Base-by-base conservation (phyloP, 345 rosid species). In the Durio zibethinus region DNA sequence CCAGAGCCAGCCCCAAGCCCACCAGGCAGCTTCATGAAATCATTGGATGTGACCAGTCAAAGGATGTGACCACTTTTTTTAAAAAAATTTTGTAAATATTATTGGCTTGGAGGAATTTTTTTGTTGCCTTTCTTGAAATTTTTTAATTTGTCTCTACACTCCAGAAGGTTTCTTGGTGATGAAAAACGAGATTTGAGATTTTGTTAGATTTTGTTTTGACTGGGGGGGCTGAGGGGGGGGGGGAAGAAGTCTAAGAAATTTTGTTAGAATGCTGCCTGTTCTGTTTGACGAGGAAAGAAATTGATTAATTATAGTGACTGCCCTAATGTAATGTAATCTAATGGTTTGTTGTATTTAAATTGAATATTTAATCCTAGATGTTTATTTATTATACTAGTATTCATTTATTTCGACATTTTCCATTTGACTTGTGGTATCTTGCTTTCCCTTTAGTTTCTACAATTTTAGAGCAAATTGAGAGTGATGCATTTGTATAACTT, bases 1-100 rank as follows among this genome's bases (percentile, higher is more conserved):
- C 35, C 83, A 8, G 7, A 27, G 25, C 10, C 84, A 80, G 14
- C 31, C 77, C 42, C 86, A 86, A 54, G 70, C 85, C 71, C 79
- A 80, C 38, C 74, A 78, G 36, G 74, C 85, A 36, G 71, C 85
- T 31, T 81, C 86, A 5, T 87, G 84, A 84, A 57, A 42, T 29
- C 59, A 20, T 35, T 29, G 61, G 69, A 60, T 50, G 66, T 15
- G 63, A 16, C 35, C 59, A 57, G 40, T 47, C 31, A 47, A 79
- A 42, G 20, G 9, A 76, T 50, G 50, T 52, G 59, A 23, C 35
- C 10, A 21, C 1, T 76, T 76, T 38, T 38, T 14, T 63, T 43
- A 7, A 16, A 14, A 16, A 50, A 38, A 20, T 33, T 69, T 61
- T 82, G 79, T 78, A 74, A 59, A 78, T 69, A 74, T 53, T 38